Evolutionary conservation across 306 rosid genomes (phyloP), one percentile per base, ranked within the genome.

Genomic region (Medicago ruthenica): DNA sequence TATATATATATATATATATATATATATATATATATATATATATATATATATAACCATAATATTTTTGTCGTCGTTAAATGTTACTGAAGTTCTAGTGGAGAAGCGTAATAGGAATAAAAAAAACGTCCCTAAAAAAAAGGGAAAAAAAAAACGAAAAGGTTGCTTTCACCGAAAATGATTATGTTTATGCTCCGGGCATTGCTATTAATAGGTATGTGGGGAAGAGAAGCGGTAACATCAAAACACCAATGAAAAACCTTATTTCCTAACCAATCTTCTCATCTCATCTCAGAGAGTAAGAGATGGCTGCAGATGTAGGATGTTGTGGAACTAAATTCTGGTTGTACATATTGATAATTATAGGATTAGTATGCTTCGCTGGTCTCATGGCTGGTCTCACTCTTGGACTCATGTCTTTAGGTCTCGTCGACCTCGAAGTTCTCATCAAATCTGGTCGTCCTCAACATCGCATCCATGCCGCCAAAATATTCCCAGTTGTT

Each of bases 321-420:
- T 92, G 99, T 73, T 95, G 99, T 21, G 96, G 82, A 71, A 76
- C 88, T 12, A 65, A 67, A 76, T 95, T 95, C 83, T 82, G 63
- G 17, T 3, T 90, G 41, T 95, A 81, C 76, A 20, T 92, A 27
- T 3, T 89, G 62, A 45, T 83, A 3, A 88, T 89, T 4, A 12
- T 79, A 5, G 99, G 97, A 0, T 79, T 95, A 65, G 99, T 95
- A 0, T 62, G 88, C 76, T 95, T 95, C 50, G 97, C 99, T 0
- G 99, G 99, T 6, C 68, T 95, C 4, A 92, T 95, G 99, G 99
- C 99, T 21, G 99, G 99, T 5, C 97, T 95, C 72, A 95, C 99
- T 47, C 82, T 95, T 1, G 99, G 99, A 6, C 99, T 95, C 83
- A 95, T 95, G 99, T 95, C 99, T 37, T 79, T 95, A 39, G 97